Evolutionary conservation across 768 basidiomycete genomes (phyloP).

Genomic region (Macrolepiota dolichaula): DNA sequence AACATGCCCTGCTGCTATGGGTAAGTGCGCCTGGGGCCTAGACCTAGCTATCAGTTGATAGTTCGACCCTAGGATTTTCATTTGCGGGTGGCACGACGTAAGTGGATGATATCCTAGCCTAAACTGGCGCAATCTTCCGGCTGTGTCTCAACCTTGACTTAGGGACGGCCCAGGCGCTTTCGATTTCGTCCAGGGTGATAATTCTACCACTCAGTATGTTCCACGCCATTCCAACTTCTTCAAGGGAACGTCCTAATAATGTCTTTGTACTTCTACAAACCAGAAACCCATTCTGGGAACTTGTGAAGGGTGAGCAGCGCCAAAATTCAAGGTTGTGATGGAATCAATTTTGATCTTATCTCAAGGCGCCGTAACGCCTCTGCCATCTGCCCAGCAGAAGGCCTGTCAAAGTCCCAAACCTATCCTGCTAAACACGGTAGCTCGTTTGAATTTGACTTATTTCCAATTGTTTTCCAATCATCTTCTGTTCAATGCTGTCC

Average conservation of each 20-base stretch:
- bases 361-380: conserved; percentile 60
- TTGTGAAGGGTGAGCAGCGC: conserved; percentile 57
- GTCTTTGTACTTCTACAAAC: conserved; percentile 9
- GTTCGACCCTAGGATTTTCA: conserved; percentile 47
- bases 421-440: conserved; percentile 69
- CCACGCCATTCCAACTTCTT: background rate
- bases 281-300: conserved; percentile 79
- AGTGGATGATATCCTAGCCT: conserved; percentile 18
- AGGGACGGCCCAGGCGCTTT: conserved; percentile 82
- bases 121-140: background rate
- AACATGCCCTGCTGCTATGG: conserved; percentile 80
- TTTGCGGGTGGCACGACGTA: conserved; percentile 84
- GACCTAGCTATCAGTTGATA: conserved; percentile 2
- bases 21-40: conserved; percentile 31
- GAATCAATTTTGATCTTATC: conserved; percentile 10
- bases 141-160: conserved; percentile 1
- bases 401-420: conserved; percentile 79
- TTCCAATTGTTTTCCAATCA: conserved; percentile 9
- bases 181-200: conserved; percentile 74
- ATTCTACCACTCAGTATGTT: conserved; percentile 53
- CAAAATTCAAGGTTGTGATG: conserved; percentile 9
- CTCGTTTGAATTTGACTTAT: conserved; percentile 18
- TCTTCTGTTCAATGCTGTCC: conserved; percentile 12
- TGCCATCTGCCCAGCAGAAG: conserved; percentile 54
- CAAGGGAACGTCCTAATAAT: background rate